phyloP scores from a whole-genome alignment of 169 alveolate genomes.

The Eimeria sp. region DNA sequence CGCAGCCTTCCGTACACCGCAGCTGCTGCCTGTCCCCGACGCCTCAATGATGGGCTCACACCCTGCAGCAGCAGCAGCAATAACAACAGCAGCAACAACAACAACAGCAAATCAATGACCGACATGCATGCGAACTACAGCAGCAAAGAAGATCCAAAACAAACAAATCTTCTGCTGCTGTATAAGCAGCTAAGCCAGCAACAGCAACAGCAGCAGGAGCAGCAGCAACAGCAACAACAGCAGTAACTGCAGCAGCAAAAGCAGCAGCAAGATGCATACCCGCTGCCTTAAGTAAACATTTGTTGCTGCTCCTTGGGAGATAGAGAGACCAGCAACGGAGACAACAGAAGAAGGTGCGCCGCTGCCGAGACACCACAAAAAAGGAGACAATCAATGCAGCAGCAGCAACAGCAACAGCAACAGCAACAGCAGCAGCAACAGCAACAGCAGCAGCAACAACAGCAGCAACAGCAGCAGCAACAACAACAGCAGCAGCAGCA shows the following conservation, averaged over 20 bases:
- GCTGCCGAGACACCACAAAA: slow-evolving; percentile 1
- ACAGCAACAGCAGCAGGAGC: slow-evolving; percentile 58
- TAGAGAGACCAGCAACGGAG: slow-evolving; percentile 35
- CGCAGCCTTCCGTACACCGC: slow-evolving; percentile 46
- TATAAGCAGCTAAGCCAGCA: background rate
- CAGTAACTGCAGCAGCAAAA: background rate
- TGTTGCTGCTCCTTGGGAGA: slow-evolving; percentile 66
- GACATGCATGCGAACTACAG: background rate
- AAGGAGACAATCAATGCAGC: background rate
- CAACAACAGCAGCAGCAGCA: slow-evolving; percentile 21
- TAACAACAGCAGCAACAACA: slow-evolving; percentile 34
- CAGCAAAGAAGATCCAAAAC: background rate
- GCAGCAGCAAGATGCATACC: slow-evolving; percentile 12
- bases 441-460: background rate
- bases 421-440: slow-evolving; percentile 17
- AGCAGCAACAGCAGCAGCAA: slow-evolving; percentile 16
- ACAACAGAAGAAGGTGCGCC: slow-evolving; percentile 54
- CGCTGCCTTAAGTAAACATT: slow-evolving; percentile 46
- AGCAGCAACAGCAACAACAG: background rate
- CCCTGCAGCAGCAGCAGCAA: slow-evolving; percentile 73
- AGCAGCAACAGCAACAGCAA: slow-evolving; percentile 60
- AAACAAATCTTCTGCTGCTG: background rate
- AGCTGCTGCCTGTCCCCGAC: slow-evolving; percentile 52
- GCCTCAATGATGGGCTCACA: slow-evolving; percentile 58
- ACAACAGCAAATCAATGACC: slow-evolving; percentile 7